phyloP scores from a whole-genome alignment of 768 basidiomycete genomes.

The Leccinum variicolor region DNA sequence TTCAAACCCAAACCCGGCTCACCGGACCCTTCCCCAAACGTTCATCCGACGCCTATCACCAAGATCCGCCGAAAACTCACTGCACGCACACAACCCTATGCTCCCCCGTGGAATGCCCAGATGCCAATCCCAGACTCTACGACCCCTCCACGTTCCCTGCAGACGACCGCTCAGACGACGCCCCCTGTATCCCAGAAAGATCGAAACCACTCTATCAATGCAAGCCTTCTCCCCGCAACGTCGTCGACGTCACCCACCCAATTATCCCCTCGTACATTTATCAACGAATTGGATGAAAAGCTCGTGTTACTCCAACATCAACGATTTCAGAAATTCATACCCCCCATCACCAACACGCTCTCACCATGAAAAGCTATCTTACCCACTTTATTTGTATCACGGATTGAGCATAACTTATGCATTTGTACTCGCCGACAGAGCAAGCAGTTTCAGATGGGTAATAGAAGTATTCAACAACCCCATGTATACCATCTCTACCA shows the following conservation, averaged over 20 bases:
- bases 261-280: slow-evolving; percentile 18
- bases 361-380: not conserved
- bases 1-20: slow-evolving; percentile 17
- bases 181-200: not conserved
- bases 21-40: slow-evolving; percentile 3
- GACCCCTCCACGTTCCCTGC: not conserved
- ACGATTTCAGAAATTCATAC: not conserved
- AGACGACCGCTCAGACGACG: not conserved
- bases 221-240: not conserved
- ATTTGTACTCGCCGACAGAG: not conserved
- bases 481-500: slow-evolving; percentile 5
- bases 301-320: slow-evolving; percentile 17
- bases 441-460: not conserved
- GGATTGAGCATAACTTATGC: slow-evolving; percentile 9
- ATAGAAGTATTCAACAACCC: not conserved
- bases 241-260: not conserved
- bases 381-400: not conserved
- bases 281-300: slow-evolving; percentile 19
- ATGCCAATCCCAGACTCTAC: slow-evolving; percentile 21
- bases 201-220: not conserved
- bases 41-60: slow-evolving; percentile 6
- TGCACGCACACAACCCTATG: slow-evolving; percentile 36
- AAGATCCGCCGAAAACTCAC: slow-evolving; percentile 24
- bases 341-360: not conserved
- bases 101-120: slow-evolving; percentile 34